A percentile compares a stretch with the other conserved stretches of the same genome.
Evolutionary conservation across 768 basidiomycete genomes (phyloP).

Genomic region (Pisolithus microcarpus): DNA sequence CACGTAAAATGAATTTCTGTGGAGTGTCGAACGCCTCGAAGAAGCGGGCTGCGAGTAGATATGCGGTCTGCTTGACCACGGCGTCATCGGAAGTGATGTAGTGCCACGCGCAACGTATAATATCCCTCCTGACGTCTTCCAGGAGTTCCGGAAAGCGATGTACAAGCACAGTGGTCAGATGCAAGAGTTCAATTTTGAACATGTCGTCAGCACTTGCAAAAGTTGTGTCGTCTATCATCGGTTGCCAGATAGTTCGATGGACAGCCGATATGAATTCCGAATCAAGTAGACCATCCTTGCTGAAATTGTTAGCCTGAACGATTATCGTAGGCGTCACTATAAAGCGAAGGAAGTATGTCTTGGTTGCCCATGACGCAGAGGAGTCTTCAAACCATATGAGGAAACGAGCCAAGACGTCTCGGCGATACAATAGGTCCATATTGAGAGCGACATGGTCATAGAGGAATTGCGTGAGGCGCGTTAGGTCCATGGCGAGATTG

Average conservation of each 20-base stretch:
- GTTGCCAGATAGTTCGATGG: conserved; percentile 75
- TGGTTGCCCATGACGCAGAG: conserved; percentile 62
- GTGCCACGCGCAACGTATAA: conserved; percentile 91
- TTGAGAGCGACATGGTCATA: conserved; percentile 78
- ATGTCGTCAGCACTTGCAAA: conserved; percentile 68
- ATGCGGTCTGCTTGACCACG: conserved; percentile 88
- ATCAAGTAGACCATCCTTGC: conserved; percentile 60
- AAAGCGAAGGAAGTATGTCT: conserved; percentile 71
- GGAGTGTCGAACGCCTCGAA: conserved; percentile 86
- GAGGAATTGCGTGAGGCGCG: conserved; percentile 74
- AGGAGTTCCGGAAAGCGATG: conserved; percentile 78
- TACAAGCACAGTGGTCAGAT: conserved; percentile 83
- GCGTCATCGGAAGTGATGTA: conserved; percentile 81
- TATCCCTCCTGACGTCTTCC: conserved; percentile 77
- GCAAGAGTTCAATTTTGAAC: conserved; percentile 85
- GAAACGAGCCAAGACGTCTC: conserved; percentile 82
- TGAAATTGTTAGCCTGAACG: conserved; percentile 56
- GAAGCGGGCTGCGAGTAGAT: conserved; percentile 86
- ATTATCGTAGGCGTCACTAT: conserved; percentile 84
- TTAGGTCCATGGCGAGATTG: conserved; percentile 73
- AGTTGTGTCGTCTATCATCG: conserved; percentile 48
- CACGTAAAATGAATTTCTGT: conserved; percentile 81
- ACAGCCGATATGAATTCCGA: conserved; percentile 62
- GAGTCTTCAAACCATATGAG: conserved; percentile 73
- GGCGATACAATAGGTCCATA: conserved; percentile 59